phyloP scores from a whole-genome alignment of 2,329 filamentous ascomycete genomes.

The Aspergillus proliferans region DNA sequence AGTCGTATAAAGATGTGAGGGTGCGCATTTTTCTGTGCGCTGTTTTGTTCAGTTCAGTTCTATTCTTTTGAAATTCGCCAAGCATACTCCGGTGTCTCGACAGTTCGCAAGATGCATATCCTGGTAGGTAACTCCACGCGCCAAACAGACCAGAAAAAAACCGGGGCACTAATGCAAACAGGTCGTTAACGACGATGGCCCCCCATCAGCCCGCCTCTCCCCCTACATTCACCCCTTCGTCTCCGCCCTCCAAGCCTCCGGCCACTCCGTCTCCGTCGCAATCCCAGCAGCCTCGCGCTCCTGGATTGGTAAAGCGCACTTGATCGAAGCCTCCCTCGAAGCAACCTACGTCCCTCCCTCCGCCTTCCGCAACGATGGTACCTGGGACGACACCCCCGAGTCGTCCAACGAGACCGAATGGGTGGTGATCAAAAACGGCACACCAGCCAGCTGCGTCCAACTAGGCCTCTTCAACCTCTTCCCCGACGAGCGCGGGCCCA shows the following conservation, averaged over 20 bases:
- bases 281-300: conserved; percentile 82
- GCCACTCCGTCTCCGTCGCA: conserved; percentile 79
- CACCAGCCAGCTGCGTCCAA: conserved; percentile 69
- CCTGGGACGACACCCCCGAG: conserved; percentile 34
- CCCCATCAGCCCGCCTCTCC: conserved; percentile 64
- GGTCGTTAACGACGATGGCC: conserved; percentile 65
- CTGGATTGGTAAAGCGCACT: conserved; percentile 94
- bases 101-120: conserved; percentile 37
- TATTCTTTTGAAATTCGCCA: background rate
- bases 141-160: background rate
- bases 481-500: conserved; percentile 51
- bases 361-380: conserved; percentile 50
- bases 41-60: background rate
- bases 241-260: conserved; percentile 59
- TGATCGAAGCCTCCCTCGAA: conserved; percentile 77
- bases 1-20: background rate
- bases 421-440: conserved; percentile 66
- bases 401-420: conserved; percentile 46
- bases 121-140: conserved; percentile 30
- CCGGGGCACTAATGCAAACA: conserved; percentile 6
- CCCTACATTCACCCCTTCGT: conserved; percentile 70
- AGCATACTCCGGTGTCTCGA: background rate
- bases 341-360: conserved; percentile 68
- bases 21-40: background rate
- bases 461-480: conserved; percentile 74